Base-by-base conservation (phyloP, 2,329 filamentous ascomycete species). In the Colletotrichum musicola region DNA sequence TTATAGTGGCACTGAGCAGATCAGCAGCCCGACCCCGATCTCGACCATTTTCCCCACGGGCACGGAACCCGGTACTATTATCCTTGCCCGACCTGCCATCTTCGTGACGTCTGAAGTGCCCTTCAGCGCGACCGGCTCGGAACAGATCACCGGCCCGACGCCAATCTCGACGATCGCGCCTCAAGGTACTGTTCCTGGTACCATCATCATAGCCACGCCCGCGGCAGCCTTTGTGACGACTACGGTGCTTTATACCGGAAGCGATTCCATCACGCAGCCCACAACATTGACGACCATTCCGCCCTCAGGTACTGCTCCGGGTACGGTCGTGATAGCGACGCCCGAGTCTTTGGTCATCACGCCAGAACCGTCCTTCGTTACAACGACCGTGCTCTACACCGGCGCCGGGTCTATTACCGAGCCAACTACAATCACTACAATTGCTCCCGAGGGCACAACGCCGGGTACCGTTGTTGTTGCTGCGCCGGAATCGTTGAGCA, bases 21-120 rank as follows among this genome's bases (percentile, higher is more conserved):
- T 61, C 20, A 53, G 18, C 6, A 22, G 47, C 27, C 27, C 47
- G 4, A 61, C 47, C 1, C 46, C 58, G 4, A n/a, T 61, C 6
- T 51, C 58, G 5, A 67, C 68, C 18, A 57, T 63, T 16, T 49
- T 50, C 9, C 63, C 58, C 40, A 64, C 44, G 10, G 57, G 53
- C 4, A 56, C 69, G 10, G 22, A n/a, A 4, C 57, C 69, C 13
- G 65, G 69, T 2, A 67, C 66, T 3, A 56, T 67, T 13, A 57
- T 69, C 13, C 27, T 67, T 1, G 47, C 58, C 2, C 35, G 40
- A n/a, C 22, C 50, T 38, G 22, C 22, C 6, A 16, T 53, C 13
- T 55, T 38, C 14, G 30, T 55, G 16, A 55, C 51, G 6, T 38
- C 16, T 22, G 30, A 27, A 42, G 44, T 16, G 6, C 50, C 16